A percentile compares a stretch with the other conserved stretches of the same genome.
Conservation (phyloP, 2,329 filamentous ascomycete species). For the Cyphellophora attinorum region DNA sequence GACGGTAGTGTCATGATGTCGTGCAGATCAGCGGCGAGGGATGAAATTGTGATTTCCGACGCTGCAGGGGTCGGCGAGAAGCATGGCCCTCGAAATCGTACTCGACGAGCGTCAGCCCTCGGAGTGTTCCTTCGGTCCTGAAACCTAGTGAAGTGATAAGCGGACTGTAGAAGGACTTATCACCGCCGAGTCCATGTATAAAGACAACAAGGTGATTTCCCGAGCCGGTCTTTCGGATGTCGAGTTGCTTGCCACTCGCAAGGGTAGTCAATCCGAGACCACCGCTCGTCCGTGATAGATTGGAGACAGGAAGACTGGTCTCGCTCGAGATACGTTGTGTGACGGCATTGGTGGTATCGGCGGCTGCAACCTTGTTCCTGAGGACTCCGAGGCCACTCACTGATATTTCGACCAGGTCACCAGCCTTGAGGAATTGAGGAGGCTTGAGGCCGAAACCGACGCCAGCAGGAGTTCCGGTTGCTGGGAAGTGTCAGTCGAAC, state of each 20-base stretch:
- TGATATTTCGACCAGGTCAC: conserved; percentile 29
- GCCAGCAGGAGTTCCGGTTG: conserved; percentile 33
- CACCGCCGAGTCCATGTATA: conserved; percentile 47
- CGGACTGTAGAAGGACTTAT: conserved; percentile 35
- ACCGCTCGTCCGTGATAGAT: no score
- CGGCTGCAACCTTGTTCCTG: conserved; percentile 30
- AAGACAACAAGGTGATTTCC: conserved; percentile 33
- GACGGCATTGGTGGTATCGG: conserved; percentile 11
- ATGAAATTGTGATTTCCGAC: conserved; percentile 32
- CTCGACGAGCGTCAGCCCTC: no score
- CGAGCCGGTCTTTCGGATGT: conserved; percentile 26
- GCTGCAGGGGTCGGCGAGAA: conserved; percentile 41
- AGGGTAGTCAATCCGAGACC: conserved; percentile 26
- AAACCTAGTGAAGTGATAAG: conserved; percentile 28
- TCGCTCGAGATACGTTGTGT: conserved; percentile 10
- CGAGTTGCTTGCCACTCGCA: conserved; percentile 29
- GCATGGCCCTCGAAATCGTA: conserved; percentile 49
- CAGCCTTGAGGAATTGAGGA: conserved; percentile 27
- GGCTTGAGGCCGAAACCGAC: conserved; percentile 38
- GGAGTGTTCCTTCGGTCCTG: conserved; percentile 29
- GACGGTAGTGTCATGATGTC: conserved; percentile 27
- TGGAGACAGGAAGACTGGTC: conserved; percentile 6
- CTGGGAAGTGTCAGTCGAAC: no score
- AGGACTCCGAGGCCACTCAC: conserved; percentile 32
- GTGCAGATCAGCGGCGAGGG: conserved; percentile 34